Evolutionary conservation across 2,329 filamentous ascomycete genomes (phyloP).

Genomic region (Grosmannia penicillata): DNA sequence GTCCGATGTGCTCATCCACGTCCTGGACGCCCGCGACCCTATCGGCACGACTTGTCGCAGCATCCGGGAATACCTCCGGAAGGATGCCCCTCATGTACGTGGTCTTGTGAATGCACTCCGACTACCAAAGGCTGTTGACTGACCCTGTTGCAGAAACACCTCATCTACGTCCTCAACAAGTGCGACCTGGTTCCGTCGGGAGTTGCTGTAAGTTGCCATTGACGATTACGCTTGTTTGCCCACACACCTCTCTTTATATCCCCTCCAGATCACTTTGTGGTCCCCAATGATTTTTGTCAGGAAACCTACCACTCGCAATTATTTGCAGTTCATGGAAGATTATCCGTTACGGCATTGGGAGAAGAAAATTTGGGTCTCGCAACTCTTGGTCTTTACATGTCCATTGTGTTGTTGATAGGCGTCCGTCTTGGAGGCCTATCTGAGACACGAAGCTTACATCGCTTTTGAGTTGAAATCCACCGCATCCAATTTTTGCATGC

Average conservation of each 20-base stretch:
- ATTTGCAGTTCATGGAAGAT: slow-evolving; percentile 52
- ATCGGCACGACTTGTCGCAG: slow-evolving; percentile 79
- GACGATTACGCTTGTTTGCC: neutral
- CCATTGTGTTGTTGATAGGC: slow-evolving; percentile 54
- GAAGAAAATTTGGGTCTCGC: slow-evolving; percentile 61
- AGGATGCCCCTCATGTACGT: slow-evolving; percentile 66
- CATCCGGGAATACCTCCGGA: slow-evolving; percentile 83
- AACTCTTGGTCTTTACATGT: slow-evolving; percentile 45
- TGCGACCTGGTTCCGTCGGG: slow-evolving; percentile 84
- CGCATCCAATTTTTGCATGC: slow-evolving; percentile 34
- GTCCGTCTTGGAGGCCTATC: slow-evolving; percentile 82
- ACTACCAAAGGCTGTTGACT: neutral
- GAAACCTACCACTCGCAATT: slow-evolving; percentile 52
- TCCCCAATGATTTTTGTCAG: slow-evolving; percentile 69
- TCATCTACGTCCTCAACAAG: slow-evolving; percentile 83
- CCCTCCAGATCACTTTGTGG: slow-evolving; percentile 15
- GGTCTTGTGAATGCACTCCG: too few species aligned
- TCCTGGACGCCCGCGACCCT: slow-evolving; percentile 79
- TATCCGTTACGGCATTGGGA: slow-evolving; percentile 99
- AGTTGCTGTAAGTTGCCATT: slow-evolving; percentile 68
- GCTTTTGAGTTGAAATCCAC: slow-evolving; percentile 92
- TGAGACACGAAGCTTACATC: slow-evolving; percentile 63
- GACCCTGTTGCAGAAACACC: slow-evolving; percentile 46
- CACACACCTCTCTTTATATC: slow-evolving; percentile 5
- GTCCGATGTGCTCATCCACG: slow-evolving; percentile 90